phyloP scores from a whole-genome alignment of 1,284 basidiomycete genomes.

The Ganoderma leucocontextum region DNA sequence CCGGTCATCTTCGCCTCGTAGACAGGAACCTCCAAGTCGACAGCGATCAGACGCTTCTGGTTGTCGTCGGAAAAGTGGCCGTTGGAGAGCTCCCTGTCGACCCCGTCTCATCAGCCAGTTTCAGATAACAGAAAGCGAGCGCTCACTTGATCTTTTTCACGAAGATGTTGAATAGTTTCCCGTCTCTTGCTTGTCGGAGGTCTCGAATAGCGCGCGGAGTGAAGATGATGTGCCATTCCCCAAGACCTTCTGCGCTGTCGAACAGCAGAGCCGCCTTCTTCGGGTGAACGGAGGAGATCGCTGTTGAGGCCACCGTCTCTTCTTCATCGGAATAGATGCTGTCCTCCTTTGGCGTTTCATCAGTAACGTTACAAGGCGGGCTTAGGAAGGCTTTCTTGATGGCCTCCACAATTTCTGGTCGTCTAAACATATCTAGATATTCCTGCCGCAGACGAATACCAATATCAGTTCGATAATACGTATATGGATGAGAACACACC shows the following conservation, averaged over 20 bases:
- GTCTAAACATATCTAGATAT: background rate
- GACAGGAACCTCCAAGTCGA: constrained; percentile 56
- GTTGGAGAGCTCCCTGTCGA: constrained; percentile 65
- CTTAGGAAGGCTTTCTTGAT: background rate
- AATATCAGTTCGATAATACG: background rate
- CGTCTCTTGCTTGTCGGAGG: constrained; percentile 51
- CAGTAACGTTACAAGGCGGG: background rate
- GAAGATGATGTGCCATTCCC: constrained; percentile 61
- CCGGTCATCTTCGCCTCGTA: constrained; percentile 75
- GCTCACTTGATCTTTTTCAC: constrained; percentile 62
- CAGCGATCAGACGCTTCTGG: constrained; percentile 63
- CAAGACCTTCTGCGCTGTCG: constrained; percentile 59
- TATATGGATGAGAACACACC: background rate
- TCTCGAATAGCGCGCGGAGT: constrained; percentile 53
- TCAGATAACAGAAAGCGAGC: background rate
- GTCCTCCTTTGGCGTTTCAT: background rate
- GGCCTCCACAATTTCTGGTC: background rate
- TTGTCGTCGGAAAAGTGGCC: constrained; percentile 76
- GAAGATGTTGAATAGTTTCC: constrained; percentile 53
- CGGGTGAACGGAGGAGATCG: constrained; percentile 55
- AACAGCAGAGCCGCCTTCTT: constrained; percentile 59
- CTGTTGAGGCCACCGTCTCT: constrained; percentile 7
- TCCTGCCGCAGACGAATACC: background rate
- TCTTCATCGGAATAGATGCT: background rate
- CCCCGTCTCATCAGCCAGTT: background rate